These are phyloP conservation scores for Carpinus fangiana DNA, from an alignment of 306 rosid species.

Conservation along the genomic window DNA sequence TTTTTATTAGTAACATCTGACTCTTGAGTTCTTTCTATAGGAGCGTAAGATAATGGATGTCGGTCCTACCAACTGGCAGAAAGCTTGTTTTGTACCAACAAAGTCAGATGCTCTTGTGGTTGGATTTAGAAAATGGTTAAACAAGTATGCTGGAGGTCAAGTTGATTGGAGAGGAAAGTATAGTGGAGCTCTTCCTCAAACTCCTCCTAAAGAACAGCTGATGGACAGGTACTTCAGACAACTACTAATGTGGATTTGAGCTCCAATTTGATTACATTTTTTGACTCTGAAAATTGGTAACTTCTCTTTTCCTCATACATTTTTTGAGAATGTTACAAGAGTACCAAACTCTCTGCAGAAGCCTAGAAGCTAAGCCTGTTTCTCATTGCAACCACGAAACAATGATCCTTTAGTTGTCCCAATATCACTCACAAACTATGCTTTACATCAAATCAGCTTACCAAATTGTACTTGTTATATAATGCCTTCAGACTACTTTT, in stretches of 20 bases:
- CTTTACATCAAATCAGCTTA: background rate
- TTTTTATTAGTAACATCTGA: constrained; percentile 7
- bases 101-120: constrained; percentile 81
- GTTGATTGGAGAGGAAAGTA: constrained; percentile 88
- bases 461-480: background rate
- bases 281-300: background rate
- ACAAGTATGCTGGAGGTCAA: constrained; percentile 70
- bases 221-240: constrained; percentile 68
- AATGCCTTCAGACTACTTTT: background rate
- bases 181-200: constrained; percentile 69
- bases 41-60: constrained; percentile 63
- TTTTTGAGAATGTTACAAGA: background rate
- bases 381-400: background rate
- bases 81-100: constrained; percentile 84
- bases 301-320: background rate
- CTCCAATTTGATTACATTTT: constrained; percentile 11
- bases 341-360: background rate
- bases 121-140: constrained; percentile 86
- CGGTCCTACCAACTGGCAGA: constrained; percentile 70
- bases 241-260: constrained; percentile 10
- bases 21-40: constrained; percentile 36
- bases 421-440: too few relatives aligned
- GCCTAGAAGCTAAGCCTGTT: constrained; percentile 3
- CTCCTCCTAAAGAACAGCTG: constrained; percentile 81
- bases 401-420: background rate